Base-by-base conservation (phyloP, 2,329 filamentous ascomycete species). In the Dactylella cylindrospora region DNA sequence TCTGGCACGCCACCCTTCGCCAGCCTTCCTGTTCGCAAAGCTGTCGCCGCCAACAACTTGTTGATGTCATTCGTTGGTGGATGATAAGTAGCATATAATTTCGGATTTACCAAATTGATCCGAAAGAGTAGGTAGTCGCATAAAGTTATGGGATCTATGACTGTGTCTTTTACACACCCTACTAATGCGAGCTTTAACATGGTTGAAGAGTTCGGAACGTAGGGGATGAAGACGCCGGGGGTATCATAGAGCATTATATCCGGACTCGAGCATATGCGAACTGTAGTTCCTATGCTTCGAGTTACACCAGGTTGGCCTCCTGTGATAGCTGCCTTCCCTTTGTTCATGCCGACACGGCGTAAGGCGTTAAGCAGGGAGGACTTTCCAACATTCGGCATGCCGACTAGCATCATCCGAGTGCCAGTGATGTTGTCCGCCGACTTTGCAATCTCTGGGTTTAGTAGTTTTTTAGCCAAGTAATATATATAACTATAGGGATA, bases 381-480 rank as follows among this genome's bases (percentile, higher is more conserved):
- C 74, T 98, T 98, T 28, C 93, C 93, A 0, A 95, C 88, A 71
- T 98, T 98, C 28, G 93, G 93, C 90, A 98, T 96, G 51, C 93
- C 93, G 10, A 97, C 90, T 0, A 97, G 82, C 72, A 98, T 80
- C 53, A 90, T 81, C 41, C 90, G 82, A 67, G 89, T 80, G n/a
- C 90, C 90, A 5, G 87, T 84, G n/a, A 97, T 75, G 17, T 80
- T 81, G 67, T 83, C 77, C 23, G 57, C 66, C 12, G 50, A 29
- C 31, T 33, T 57, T 1, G 67, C 67, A 20, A 66, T 64, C n/a
- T 66, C 67, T 68, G 17, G n/a, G 19, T 15, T 20, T 5, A 9
- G 19, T 33, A 20, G n/a, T 6, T 26, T 2, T 28, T 44, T 13
- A 6, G 33, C 26, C 23, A 12, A 1, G 15, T 17, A 10, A 1